Evolutionary conservation across 1,284 basidiomycete species (phyloP).

Genomic region (Neotropicomus parvogracilis): DNA sequence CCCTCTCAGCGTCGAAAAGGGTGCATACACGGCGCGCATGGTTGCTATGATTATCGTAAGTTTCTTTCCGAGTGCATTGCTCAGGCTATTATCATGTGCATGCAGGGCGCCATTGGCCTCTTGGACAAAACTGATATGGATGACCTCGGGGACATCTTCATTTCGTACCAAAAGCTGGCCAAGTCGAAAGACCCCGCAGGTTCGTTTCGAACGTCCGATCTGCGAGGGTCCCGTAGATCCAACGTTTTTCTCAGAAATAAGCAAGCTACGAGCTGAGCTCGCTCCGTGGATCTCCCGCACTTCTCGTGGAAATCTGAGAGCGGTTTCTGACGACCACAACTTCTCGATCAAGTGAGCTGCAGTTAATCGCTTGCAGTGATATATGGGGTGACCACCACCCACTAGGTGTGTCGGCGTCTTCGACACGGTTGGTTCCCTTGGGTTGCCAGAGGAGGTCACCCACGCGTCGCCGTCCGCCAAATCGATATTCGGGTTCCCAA

Average conservation of each 20-base stretch:
- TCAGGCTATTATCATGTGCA: not conserved
- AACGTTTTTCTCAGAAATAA: slow-evolving; percentile 39
- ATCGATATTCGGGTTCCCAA: slow-evolving; percentile 61
- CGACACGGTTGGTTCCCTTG: slow-evolving; percentile 68
- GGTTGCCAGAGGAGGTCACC: slow-evolving; percentile 62
- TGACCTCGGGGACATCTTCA: slow-evolving; percentile 58
- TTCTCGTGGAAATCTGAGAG: slow-evolving; percentile 51
- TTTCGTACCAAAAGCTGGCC: slow-evolving; percentile 56
- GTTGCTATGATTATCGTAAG: slow-evolving; percentile 63
- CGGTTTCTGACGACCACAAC: slow-evolving; percentile 40
- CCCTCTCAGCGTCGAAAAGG: slow-evolving; percentile 32
- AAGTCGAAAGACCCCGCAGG: slow-evolving; percentile 47
- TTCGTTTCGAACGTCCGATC: slow-evolving; percentile 24
- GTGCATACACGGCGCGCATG: slow-evolving; percentile 71
- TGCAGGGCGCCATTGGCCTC: slow-evolving; percentile 59
- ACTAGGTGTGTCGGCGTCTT: slow-evolving; percentile 66
- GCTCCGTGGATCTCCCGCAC: slow-evolving; percentile 47
- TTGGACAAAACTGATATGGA: slow-evolving; percentile 67
- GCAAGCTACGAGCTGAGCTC: slow-evolving; percentile 42
- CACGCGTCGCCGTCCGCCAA: slow-evolving; percentile 36
- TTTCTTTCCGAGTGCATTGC: slow-evolving; percentile 1
- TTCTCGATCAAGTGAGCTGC: slow-evolving; percentile 60
- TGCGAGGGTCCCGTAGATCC: not conserved
- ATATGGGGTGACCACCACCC: not conserved
- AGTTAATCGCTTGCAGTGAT: not conserved